Base-by-base conservation (phyloP, 1,284 basidiomycete genomes). In the Apiotrichum brassicae region DNA sequence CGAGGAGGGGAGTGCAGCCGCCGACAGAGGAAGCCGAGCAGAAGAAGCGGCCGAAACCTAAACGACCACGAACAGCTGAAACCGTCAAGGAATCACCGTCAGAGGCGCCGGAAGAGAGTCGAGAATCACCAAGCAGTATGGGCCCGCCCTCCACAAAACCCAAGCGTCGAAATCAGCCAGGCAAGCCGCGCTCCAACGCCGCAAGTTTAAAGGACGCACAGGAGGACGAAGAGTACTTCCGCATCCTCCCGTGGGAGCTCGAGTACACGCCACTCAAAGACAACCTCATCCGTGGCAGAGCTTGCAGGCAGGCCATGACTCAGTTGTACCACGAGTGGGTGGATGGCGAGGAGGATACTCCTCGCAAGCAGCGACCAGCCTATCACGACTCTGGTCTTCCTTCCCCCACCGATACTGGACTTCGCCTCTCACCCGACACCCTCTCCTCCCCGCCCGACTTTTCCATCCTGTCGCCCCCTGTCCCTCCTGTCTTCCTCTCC, bases 361-460 rank as follows among this genome's bases (percentile, higher is more conserved):
- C 51, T 1, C 55, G 55, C 22, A 48, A 51, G 38, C 14, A 34
- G 44, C 35, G 47, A 36, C 38, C 62, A 1, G 30, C 61, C 6
- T 51, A 62, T 20, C 60, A 63, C 39, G 63, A 63, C 13, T 67
- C 68, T 6, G 68, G 68, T 9, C 45, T 72, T 11, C 70, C 66
- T 1, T 70, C 68, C n/a, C 68, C 69, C 2, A 69, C 69, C 1
- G 65, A 70, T 23, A 64, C 68, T 9, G 65, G 64, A 25, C 26
- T 65, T 16, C 60, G 63, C 4, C 56, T 65, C 14, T 66, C 66
- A 0, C 64, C 67, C 7, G 66, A 67, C 12, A 40, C 48, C 42
- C 39, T 62, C 16, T 59, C 65, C 20, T 58, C 64, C 11, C 38
- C 58, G 1, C 62, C 78, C 67, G 46, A 80, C 72, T 69, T 79